Base-by-base conservation (phyloP, 176 grass and related monocot species). In the Triticum turgidum region DNA sequence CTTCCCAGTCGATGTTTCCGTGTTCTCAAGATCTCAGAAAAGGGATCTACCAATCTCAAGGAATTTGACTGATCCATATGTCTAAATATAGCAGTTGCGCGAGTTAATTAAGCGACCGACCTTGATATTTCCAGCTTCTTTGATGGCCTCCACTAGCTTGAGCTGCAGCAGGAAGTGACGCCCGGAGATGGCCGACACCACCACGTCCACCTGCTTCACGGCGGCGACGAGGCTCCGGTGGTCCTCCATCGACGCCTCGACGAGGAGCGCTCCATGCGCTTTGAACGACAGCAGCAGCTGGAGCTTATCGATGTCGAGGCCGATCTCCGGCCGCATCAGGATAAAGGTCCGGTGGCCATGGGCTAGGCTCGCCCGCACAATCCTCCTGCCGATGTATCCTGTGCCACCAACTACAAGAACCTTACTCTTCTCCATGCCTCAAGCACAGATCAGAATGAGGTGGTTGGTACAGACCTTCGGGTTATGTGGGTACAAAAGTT, bases 81-180 rank as follows among this genome's bases (percentile, higher is more conserved):
- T 74, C 39, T 2, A 41, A 47, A 73, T 25, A 11, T 14, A 30
- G 22, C 22, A 47, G n/a, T 14, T 45, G 25, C 14, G 29, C 2
- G 73, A 17, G 42, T 39, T 21, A 72, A 10, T 15, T 30, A 76
- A 75, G 41, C 41, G 22, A 76, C 73, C 0, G 12, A 95, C 91
- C 91, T 95, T 91, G 45, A 92, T 38, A 54, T 89, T 95, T 35
- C 91, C 89, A 5, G 88, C 94, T 63, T 84, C 82, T 84, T 93
- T 93, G 51, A 97, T 97, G 0, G 91, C 94, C 67, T 92, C 79
- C 14, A 97, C 82, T 24, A 97, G 88, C 63, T 88, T 91, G 74
- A 89, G 88, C 73, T 97, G 94, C 42, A 74, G 20, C 13, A 25
- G 21, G 11, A 85, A 18, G 61, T 52, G 21, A 5, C 13, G 2